A percentile compares a stretch with the other conserved stretches of the same genome.
phyloP scores from a whole-genome alignment of 768 basidiomycete genomes.

The Fomitopsis pulvina region DNA sequence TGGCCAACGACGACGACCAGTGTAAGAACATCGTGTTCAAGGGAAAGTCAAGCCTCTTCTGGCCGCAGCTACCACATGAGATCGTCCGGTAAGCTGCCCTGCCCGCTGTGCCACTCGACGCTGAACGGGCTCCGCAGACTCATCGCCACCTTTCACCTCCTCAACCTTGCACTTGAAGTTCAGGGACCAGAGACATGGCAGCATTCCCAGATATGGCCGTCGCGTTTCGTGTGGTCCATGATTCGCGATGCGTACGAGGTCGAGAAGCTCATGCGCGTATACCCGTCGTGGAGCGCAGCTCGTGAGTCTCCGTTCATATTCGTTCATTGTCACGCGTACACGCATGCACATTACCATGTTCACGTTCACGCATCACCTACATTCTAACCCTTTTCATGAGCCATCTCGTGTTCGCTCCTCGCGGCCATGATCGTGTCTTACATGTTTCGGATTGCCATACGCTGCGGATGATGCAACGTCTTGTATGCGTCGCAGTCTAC shows the following conservation, averaged over 20 bases:
- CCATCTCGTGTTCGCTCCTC: too few relatives aligned
- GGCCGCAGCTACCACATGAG: constrained; percentile 57
- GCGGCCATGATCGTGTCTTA: too few relatives aligned
- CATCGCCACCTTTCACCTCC: constrained; percentile 54
- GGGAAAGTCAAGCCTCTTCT: constrained; percentile 52
- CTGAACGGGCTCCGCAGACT: constrained; percentile 29
- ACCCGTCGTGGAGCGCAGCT: constrained; percentile 52
- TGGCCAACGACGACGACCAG: constrained; percentile 10
- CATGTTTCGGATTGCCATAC: too few relatives aligned
- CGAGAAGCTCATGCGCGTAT: constrained; percentile 57
- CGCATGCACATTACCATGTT: not conserved
- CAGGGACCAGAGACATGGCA: constrained; percentile 46
- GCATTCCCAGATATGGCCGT: constrained; percentile 50
- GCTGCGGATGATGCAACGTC: too few relatives aligned
- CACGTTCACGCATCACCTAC: not conserved
- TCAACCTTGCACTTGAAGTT: constrained; percentile 34
- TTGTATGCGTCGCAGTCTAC: too few relatives aligned
- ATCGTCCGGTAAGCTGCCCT: constrained; percentile 45
- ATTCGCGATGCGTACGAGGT: constrained; percentile 57
- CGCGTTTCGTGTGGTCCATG: constrained; percentile 52
- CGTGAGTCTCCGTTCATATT: constrained; percentile 35
- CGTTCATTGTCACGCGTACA: constrained; percentile 13
- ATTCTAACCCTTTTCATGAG: too few relatives aligned
- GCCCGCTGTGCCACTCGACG: constrained; percentile 26
- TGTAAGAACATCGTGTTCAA: constrained; percentile 31